phyloP scores from a whole-genome alignment of 805 yeast genomes.

The Hanseniaspora valbyensis region DNA sequence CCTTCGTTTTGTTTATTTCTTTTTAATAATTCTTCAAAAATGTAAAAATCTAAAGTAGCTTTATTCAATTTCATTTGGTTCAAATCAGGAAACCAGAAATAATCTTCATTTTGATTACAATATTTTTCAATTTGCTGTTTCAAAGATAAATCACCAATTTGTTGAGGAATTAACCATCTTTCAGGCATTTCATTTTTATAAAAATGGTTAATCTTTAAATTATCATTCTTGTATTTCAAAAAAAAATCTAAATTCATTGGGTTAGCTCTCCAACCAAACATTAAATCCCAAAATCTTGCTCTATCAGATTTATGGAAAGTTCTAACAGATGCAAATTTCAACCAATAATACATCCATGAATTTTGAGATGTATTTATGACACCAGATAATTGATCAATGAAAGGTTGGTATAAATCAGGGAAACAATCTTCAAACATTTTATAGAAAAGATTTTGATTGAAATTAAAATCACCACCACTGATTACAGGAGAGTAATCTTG shows the following conservation, averaged over 20 bases:
- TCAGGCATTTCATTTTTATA: conserved; percentile 19
- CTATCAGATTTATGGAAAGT: conserved; percentile 72
- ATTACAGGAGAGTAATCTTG: conserved; percentile 26
- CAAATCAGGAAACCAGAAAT: conserved; percentile 32
- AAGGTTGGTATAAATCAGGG: conserved; percentile 66
- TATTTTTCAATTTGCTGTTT: conserved; percentile 17
- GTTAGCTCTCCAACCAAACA: conserved; percentile 62
- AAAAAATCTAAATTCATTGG: conserved; percentile 28
- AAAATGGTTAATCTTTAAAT: conserved; percentile 24
- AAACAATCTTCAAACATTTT: conserved; percentile 51
- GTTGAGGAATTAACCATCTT: conserved; percentile 1
- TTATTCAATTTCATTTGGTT: conserved; percentile 24
- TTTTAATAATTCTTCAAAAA: conserved; percentile 24
- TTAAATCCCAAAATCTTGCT: conserved; percentile 80
- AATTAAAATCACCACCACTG: conserved; percentile 29
- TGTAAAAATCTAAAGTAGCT: conserved; percentile 24
- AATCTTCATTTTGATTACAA: conserved; percentile 22
- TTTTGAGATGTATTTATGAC: conserved; percentile 40
- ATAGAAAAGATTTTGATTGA: conserved; percentile 35
- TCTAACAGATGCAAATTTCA: conserved; percentile 79
- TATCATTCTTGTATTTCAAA: conserved; percentile 27
- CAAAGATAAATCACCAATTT: conserved; percentile 6
- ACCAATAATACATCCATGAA: conserved; percentile 93
- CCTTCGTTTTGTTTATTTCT: conserved; percentile 19
- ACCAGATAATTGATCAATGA: conserved; percentile 64